phyloP scores from a whole-genome alignment of 495 filamentous ascomycete genomes.

The Penicillium odoratum region DNA sequence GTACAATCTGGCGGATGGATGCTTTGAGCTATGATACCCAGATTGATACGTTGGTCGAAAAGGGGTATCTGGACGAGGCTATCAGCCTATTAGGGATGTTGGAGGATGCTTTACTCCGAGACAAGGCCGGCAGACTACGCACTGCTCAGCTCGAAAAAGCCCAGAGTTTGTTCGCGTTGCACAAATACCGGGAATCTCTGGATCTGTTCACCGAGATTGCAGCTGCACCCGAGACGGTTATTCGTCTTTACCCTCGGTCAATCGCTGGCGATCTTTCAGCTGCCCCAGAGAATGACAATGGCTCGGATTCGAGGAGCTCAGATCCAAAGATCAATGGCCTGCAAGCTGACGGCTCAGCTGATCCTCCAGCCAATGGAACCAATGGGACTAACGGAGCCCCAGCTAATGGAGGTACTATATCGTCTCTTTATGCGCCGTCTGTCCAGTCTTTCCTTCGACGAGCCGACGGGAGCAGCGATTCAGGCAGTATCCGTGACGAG shows the following conservation, averaged over 20 bases:
- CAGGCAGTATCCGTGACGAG: slow-evolving; percentile 44
- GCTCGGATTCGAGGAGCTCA: slow-evolving; percentile 39
- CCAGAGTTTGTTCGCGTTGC: slow-evolving; percentile 74
- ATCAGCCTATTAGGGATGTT: slow-evolving; percentile 86
- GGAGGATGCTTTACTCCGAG: slow-evolving; percentile 83
- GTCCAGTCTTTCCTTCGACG: slow-evolving; percentile 57
- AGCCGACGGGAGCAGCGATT: slow-evolving; percentile 44
- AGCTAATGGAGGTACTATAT: background rate
- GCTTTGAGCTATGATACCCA: slow-evolving; percentile 92
- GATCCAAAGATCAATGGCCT: slow-evolving; percentile 35
- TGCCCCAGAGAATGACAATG: slow-evolving; percentile 46
- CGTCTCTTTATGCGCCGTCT: slow-evolving; percentile 49
- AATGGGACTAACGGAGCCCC: slow-evolving; percentile 12
- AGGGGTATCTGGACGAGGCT: slow-evolving; percentile 82
- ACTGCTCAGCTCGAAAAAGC: slow-evolving; percentile 90
- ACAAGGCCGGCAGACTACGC: slow-evolving; percentile 77
- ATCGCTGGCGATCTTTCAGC: slow-evolving; percentile 81
- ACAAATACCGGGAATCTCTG: slow-evolving; percentile 84
- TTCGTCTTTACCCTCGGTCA: slow-evolving; percentile 76
- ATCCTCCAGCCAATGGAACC: slow-evolving; percentile 18
- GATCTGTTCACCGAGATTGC: slow-evolving; percentile 88
- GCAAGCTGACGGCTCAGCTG: slow-evolving; percentile 30
- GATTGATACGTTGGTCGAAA: slow-evolving; percentile 77
- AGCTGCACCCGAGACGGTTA: slow-evolving; percentile 85
- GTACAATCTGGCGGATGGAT: slow-evolving; percentile 92